A percentile compares a stretch with the other conserved stretches of the same genome.
These are phyloP conservation scores for Leishmania martiniquensis DNA, from an alignment of 208 protist species.

Conservation along the genomic window DNA sequence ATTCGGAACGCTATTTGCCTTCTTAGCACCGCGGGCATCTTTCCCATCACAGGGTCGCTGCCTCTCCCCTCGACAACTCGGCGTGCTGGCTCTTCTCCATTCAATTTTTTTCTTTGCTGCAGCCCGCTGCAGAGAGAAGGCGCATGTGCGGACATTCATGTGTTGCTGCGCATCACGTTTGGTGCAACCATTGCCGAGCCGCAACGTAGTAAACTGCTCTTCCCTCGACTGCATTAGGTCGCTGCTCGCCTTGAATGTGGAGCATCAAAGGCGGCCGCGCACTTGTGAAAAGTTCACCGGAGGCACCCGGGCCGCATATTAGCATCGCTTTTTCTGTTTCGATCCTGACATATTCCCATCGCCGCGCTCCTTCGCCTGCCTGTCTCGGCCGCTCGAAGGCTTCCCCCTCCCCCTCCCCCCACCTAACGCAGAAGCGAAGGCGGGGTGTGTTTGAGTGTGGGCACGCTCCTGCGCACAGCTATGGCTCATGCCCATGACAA, in stretches of 20 bases:
- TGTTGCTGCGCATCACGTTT: neutral
- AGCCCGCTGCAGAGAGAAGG: neutral
- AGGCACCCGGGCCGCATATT: neutral
- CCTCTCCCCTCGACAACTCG: neutral
- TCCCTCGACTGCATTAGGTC: neutral
- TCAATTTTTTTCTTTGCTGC: neutral
- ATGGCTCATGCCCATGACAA: slow-evolving; percentile 5
- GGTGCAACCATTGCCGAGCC: neutral
- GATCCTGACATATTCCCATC: too few species aligned
- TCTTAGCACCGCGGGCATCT: neutral
- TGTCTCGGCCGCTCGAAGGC: neutral
- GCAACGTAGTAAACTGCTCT: neutral
- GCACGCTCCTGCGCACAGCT: neutral
- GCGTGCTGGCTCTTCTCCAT: too few species aligned
- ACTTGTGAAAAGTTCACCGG: neutral
- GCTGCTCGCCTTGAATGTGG: neutral
- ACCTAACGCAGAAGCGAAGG: neutral
- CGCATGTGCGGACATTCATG: neutral
- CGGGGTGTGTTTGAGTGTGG: neutral
- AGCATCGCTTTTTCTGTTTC: neutral
- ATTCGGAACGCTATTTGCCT: neutral
- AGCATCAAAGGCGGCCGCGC: neutral
- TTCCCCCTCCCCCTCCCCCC: too few species aligned
- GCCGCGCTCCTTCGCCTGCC: neutral
- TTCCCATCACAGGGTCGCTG: neutral